Evolutionary conservation across 441 rosid species (phyloP), one percentile per base, ranked within the genome.

Genomic region (Omphalea diandra): DNA sequence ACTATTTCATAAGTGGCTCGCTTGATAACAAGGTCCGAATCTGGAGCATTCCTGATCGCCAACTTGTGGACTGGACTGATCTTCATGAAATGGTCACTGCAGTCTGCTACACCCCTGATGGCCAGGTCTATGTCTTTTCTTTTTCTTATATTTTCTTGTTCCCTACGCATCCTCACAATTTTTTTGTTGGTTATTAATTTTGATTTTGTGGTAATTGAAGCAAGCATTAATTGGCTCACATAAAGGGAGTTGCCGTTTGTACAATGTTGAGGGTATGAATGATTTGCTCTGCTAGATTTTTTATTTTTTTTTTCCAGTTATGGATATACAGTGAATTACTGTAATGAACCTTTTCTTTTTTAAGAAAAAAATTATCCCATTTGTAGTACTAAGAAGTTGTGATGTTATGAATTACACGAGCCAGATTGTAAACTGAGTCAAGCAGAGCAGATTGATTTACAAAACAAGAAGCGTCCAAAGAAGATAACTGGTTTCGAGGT

Each of bases 401-500:
- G 12, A 47, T 50, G 50, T 38, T n/a, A 8, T 24, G 79, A 29
- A 50, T 74, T 64, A 73, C 75, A 65, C 70, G 77, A 74, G 50
- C 61, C 86, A 94, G 99, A 86, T 68, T 75, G 86, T 81, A 90
- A 84, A 77, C 73, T 92, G 76, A 76, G 24, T 68, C 94, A 89
- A 73, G 66, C 62, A 60, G 80, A 79, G 72, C 85, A 82, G 67
- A 63, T 84, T 55, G 89, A 83, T 65, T 62, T 90, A 46, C 88
- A 79, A 31, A 80, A 69, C 81, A 86, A 86, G 79, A 91, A 91
- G 76, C 83, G 83, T 69, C 61, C 83, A 14, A 94, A 83, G 76
- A 92, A 85, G 85, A 85, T 94, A 33, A 94, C 99, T n/a, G 94
- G 99, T 68, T 88, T 94, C 73, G 96, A 90, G 90, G 99, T 92